Conservation (phyloP, 1,139 yeast species). For the Debaryomyces sp. region DNA sequence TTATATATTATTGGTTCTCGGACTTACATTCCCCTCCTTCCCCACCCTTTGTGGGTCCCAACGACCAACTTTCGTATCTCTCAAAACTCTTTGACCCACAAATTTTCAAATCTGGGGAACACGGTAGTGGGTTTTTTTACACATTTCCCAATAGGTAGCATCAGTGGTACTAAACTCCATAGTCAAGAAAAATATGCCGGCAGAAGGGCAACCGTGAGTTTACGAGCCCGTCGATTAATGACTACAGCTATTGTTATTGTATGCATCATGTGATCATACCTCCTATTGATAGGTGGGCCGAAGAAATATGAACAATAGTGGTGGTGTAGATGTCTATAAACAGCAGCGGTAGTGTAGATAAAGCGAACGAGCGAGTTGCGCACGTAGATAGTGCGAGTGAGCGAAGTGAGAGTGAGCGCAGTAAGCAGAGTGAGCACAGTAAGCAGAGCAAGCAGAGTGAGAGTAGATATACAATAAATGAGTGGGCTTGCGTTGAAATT, state of each 20-base stretch:
- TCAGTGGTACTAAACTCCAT: background rate
- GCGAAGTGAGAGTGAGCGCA: background rate
- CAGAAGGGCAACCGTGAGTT: background rate
- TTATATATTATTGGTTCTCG: background rate
- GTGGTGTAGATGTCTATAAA: background rate
- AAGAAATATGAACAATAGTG: background rate
- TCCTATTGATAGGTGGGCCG: background rate
- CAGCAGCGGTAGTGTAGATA: background rate
- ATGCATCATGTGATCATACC: background rate
- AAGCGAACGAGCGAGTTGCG: background rate
- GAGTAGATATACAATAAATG: constrained; percentile 23
- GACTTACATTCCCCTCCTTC: constrained; percentile 1
- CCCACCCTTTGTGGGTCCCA: background rate
- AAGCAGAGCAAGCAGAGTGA: background rate
- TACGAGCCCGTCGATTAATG: background rate
- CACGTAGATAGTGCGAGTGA: background rate
- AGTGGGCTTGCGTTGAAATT: constrained; percentile 72
- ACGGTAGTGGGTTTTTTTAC: background rate
- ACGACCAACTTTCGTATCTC: background rate
- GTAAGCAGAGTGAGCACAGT: background rate
- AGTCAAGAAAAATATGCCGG: background rate
- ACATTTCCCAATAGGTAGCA: background rate
- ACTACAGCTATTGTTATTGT: background rate
- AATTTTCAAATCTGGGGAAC: constrained; percentile 2
- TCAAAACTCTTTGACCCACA: background rate